A percentile compares a stretch with the other conserved stretches of the same genome.
These are phyloP conservation scores for Lactarius indigo DNA, from an alignment of 768 basidiomycete species.

Conservation along the genomic window DNA sequence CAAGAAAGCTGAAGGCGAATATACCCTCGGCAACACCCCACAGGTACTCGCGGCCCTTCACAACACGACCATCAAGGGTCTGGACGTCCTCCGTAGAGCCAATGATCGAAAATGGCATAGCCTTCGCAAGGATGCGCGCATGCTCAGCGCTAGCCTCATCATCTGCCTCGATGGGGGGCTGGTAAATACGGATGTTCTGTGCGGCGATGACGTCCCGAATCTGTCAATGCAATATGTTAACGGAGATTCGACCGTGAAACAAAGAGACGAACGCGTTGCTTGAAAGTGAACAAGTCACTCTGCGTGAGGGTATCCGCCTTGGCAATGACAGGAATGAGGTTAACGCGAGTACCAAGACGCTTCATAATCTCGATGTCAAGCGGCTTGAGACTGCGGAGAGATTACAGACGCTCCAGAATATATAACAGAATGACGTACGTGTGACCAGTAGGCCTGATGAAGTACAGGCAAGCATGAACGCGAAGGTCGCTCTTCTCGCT, in stretches of 20 bases:
- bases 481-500: slow-evolving; percentile 91
- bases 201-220: slow-evolving; percentile 87
- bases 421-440: slow-evolving; percentile 60
- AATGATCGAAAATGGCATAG: slow-evolving; percentile 98
- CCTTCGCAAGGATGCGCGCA: slow-evolving; percentile 79
- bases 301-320: slow-evolving; percentile 98
- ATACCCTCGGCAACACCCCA: slow-evolving; percentile 99
- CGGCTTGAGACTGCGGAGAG: slow-evolving; percentile 72
- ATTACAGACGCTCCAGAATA: neutral
- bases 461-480: slow-evolving; percentile 96
- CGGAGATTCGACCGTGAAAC: slow-evolving; percentile 17
- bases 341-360: slow-evolving; percentile 95
- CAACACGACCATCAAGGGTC: slow-evolving; percentile 84
- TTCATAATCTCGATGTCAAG: slow-evolving; percentile 99
- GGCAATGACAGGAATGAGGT: slow-evolving; percentile 95
- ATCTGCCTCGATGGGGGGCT: slow-evolving; percentile 87
- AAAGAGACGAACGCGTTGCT: slow-evolving; percentile 69
- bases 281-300: slow-evolving; percentile 86
- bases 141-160: slow-evolving; percentile 85
- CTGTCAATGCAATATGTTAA: slow-evolving; percentile 35
- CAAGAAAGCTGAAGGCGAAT: slow-evolving; percentile 25
- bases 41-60: slow-evolving; percentile 97
- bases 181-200: slow-evolving; percentile 93
- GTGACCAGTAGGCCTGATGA: slow-evolving; percentile 93
- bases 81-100: slow-evolving; percentile 94